Percentiles rank a stretch among this genome's conserved stretches.
Evolutionary conservation across 2,329 filamentous ascomycete genomes (phyloP).

Genomic region (Ophiostoma novo-ulmi): DNA sequence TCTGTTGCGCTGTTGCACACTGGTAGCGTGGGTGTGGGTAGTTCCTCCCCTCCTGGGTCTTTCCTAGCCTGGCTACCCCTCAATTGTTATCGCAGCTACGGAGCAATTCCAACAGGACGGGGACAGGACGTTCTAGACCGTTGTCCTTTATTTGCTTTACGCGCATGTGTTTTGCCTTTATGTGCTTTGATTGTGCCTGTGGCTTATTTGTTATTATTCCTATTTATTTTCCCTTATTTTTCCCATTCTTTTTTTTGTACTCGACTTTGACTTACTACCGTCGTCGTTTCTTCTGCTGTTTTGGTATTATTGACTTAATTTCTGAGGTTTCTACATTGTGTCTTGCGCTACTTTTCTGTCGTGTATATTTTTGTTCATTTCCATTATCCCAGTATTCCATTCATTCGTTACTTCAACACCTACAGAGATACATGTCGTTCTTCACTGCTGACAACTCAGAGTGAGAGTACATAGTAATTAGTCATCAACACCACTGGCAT

Average conservation of each 20-base stretch:
- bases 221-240: not conserved
- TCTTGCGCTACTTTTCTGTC: not conserved
- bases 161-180: not conserved
- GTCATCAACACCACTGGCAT: not conserved
- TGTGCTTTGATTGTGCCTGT: not conserved
- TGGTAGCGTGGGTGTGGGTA: constrained; percentile 22
- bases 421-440: not conserved
- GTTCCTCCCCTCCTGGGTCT: constrained; percentile 21
- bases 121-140: constrained; percentile 25
- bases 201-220: constrained; percentile 11
- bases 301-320: constrained; percentile 1
- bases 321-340: not conserved
- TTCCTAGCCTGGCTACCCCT: constrained; percentile 23
- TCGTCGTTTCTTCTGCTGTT: not conserved
- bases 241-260: constrained; percentile 3
- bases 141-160: constrained; percentile 12
- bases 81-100: constrained; percentile 25
- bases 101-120: constrained; percentile 22
- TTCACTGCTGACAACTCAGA: too few species aligned
- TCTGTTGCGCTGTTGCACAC: not conserved
- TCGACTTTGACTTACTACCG: not conserved
- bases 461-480: not conserved
- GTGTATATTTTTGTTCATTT: not conserved
- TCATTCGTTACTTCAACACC: not conserved
- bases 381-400: not conserved